A percentile compares a stretch with the other conserved stretches of the same genome.
These are phyloP conservation scores for Kodamaea leandrae DNA, from an alignment of 805 yeast genomes.

Conservation along the genomic window DNA sequence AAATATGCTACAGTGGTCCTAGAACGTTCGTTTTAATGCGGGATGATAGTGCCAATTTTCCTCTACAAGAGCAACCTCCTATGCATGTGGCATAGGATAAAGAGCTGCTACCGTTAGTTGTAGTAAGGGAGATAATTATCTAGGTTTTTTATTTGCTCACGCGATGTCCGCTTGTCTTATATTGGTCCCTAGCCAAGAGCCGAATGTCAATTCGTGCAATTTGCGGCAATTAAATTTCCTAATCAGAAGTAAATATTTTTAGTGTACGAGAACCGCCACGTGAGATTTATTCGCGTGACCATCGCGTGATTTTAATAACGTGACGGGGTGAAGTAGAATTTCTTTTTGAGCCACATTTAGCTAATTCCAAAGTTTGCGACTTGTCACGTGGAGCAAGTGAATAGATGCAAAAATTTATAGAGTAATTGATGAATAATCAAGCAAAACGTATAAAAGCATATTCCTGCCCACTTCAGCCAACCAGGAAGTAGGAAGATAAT, in stretches of 20 bases:
- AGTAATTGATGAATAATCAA: constrained; percentile 1
- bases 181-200: too few species aligned
- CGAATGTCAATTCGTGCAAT: not conserved
- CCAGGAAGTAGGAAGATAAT: not conserved
- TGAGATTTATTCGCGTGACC: not conserved
- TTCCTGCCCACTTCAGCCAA: not conserved
- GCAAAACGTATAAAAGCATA: not conserved
- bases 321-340: too few species aligned
- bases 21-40: too few species aligned
- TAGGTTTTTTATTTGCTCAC: too few species aligned
- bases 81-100: too few species aligned
- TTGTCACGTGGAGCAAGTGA: constrained; percentile 1
- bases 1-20: too few species aligned
- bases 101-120: too few species aligned
- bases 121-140: too few species aligned
- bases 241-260: not conserved
- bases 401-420: not conserved
- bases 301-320: too few species aligned
- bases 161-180: too few species aligned
- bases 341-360: not conserved
- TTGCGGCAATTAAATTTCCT: not conserved
- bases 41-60: too few species aligned
- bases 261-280: not conserved
- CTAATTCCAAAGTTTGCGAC: not conserved
- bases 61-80: too few species aligned